phyloP scores from a whole-genome alignment of 176 grass and related monocot genomes.

The Musa itinerans region DNA sequence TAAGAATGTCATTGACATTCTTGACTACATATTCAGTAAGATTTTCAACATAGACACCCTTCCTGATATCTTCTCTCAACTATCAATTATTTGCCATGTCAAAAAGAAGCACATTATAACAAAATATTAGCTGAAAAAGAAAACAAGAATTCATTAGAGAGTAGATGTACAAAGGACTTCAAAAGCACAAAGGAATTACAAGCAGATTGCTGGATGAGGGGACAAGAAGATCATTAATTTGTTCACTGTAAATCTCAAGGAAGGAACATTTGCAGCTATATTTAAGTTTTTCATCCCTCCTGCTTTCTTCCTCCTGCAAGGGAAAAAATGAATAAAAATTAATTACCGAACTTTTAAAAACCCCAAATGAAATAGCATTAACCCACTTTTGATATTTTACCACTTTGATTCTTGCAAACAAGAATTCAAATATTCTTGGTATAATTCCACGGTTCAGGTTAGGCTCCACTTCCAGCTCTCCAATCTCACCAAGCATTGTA shows the following conservation, averaged over 20 bases:
- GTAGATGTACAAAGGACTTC: conserved; percentile 5
- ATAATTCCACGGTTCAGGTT: conserved; percentile 62
- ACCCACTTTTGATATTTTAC: conserved; percentile 27
- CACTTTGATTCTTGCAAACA: conserved; percentile 75
- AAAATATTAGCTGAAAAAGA: not conserved
- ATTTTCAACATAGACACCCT: conserved; percentile 89
- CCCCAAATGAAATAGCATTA: not conserved
- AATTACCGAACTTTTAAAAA: conserved; percentile 2
- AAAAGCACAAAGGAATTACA: conserved; percentile 26
- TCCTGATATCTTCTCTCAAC: conserved; percentile 89
- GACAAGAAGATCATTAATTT: conserved; percentile 88
- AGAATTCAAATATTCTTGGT: conserved; percentile 79
- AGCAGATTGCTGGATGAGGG: conserved; percentile 81
- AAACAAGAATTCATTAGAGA: not conserved
- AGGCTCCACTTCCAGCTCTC: conserved; percentile 36
- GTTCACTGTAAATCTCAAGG: conserved; percentile 94
- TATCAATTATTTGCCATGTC: conserved; percentile 15
- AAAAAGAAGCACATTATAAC: not conserved
- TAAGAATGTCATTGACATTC: conserved; percentile 66
- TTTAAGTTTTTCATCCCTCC: conserved; percentile 52
- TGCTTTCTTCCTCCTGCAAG: conserved; percentile 62
- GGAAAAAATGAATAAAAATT: conserved; percentile 19
- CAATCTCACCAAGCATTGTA: conserved; percentile 85
- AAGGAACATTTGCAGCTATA: conserved; percentile 90
- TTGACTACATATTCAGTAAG: conserved; percentile 65